A percentile compares a stretch with the other conserved stretches of the same genome.
phyloP scores from a whole-genome alignment of 495 filamentous ascomycete species.

The Penicillium paradoxum region DNA sequence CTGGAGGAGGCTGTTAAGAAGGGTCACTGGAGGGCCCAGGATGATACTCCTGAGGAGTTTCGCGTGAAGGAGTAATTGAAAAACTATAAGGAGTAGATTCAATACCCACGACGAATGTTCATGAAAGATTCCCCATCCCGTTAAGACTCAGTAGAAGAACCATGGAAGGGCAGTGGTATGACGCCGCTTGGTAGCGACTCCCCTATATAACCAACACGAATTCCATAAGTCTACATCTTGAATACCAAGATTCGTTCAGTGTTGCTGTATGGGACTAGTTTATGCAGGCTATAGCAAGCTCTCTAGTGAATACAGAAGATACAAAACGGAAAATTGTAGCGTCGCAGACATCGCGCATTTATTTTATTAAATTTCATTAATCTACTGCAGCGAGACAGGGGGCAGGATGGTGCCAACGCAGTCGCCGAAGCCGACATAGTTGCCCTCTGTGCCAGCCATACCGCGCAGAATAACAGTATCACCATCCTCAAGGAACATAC shows the following conservation, averaged over 20 bases:
- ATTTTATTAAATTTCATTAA: not conserved
- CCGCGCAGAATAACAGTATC: conserved; percentile 73
- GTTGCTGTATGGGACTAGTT: no score
- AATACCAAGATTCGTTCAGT: no score
- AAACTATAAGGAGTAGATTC: not conserved
- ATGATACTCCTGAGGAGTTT: conserved; percentile 47
- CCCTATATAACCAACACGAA: no score
- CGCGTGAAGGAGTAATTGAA: conserved; percentile 16
- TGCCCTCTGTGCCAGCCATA: conserved; percentile 54
- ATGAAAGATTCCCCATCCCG: not conserved
- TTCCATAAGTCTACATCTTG: no score
- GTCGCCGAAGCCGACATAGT: conserved; percentile 68
- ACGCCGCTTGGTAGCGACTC: no score
- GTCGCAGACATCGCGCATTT: no score
- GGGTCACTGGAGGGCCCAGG: conserved; percentile 44
- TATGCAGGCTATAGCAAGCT: conserved; percentile 5
- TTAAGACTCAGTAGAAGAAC: not conserved
- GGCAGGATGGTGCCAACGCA: conserved; percentile 57
- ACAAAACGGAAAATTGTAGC: not conserved
- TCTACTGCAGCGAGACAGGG: conserved; percentile 27
- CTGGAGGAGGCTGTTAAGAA: conserved; percentile 32
- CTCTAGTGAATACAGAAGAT: conserved; percentile 5
- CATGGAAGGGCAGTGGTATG: no score
- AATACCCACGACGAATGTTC: not conserved
- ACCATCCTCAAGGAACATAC: conserved; percentile 79